Evolutionary conservation across 148 eudicot species (phyloP).

Genomic region (Vaccinium macrocarpon): DNA sequence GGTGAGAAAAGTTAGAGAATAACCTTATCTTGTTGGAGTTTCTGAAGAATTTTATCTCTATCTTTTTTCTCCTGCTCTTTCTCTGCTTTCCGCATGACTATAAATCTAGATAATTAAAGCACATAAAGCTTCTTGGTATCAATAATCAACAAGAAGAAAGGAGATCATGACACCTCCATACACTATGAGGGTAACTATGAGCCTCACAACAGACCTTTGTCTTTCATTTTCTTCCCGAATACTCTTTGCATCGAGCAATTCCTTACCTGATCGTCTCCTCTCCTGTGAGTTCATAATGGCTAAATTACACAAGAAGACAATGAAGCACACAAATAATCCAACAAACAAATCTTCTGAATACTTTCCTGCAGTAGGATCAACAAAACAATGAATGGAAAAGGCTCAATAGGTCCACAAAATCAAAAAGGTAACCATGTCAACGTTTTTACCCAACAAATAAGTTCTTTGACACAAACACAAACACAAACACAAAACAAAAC

Average conservation of each 20-base stretch:
- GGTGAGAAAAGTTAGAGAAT: constrained; percentile 10
- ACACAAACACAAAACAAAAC: not conserved
- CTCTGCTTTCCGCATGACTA: constrained; percentile 53
- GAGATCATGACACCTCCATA: not conserved
- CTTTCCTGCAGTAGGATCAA: not conserved
- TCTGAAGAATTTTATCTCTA: constrained; percentile 64
- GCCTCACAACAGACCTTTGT: constrained; percentile 45
- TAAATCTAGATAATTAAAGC: constrained; percentile 35
- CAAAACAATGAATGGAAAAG: not conserved
- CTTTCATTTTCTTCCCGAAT: constrained; percentile 70
- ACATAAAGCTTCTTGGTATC: constrained; percentile 4
- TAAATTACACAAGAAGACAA: constrained; percentile 4
- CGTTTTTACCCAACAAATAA: not conserved
- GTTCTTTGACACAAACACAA: not conserved
- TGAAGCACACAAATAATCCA: not conserved
- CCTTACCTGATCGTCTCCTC: constrained; percentile 65
- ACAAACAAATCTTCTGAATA: not conserved
- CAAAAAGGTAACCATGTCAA: not conserved
- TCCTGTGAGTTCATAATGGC: constrained; percentile 39
- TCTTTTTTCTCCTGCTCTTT: constrained; percentile 66
- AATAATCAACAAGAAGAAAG: constrained; percentile 12
- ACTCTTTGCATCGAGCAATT: constrained; percentile 51
- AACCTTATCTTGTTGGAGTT: constrained; percentile 79
- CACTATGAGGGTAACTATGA: not conserved
- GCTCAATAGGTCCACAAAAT: not conserved